phyloP scores from a whole-genome alignment of 306 rosid species.

The Mimosa bimucronata region DNA sequence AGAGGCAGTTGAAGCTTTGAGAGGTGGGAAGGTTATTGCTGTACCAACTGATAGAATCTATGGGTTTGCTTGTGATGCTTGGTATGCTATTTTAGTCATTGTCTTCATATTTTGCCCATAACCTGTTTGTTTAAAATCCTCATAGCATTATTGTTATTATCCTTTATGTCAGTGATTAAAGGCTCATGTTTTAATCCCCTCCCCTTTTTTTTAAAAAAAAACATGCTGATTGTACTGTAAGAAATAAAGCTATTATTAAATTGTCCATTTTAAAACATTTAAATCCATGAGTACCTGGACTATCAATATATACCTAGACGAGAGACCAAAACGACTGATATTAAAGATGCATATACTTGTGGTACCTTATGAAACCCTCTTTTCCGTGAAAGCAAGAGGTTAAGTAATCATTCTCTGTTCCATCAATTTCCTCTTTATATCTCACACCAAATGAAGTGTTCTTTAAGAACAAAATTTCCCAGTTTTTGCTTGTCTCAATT shows the following conservation, averaged over 20 bases:
- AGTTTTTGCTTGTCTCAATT: too few relatives aligned
- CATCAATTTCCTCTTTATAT: not conserved
- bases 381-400: not conserved
- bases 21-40: constrained; percentile 53
- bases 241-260: too few relatives aligned
- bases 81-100: constrained; percentile 28
- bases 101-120: not conserved
- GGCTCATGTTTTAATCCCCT: too few relatives aligned
- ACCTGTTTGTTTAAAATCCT: not conserved
- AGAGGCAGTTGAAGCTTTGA: constrained; percentile 59
- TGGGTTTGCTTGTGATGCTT: too few relatives aligned
- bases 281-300: not conserved
- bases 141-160: not conserved
- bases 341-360: too few relatives aligned
- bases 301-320: too few relatives aligned
- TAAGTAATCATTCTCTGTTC: not conserved
- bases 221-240: too few relatives aligned
- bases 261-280: not conserved
- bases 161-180: not conserved
- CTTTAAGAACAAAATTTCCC: too few relatives aligned
- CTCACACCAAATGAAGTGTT: not conserved
- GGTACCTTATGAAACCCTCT: too few relatives aligned
- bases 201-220: too few relatives aligned
- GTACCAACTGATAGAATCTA: constrained; percentile 73
- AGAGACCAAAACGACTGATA: too few relatives aligned